Conservation (phyloP, 2,329 filamentous ascomycete species). For the Fusarium sp. region DNA sequence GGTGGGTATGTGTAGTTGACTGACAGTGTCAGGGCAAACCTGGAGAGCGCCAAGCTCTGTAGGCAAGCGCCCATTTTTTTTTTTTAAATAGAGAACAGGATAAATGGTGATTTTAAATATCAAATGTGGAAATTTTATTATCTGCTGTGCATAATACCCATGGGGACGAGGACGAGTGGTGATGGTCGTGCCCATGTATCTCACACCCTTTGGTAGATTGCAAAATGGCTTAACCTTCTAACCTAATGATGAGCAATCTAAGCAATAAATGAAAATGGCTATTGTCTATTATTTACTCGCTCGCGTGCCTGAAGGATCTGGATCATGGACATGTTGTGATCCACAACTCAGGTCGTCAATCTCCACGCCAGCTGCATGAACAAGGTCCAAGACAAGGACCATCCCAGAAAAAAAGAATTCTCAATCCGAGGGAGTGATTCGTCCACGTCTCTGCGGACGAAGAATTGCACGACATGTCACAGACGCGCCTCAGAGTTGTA, state of each 20-base stretch:
- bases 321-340: not conserved
- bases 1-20: not conserved
- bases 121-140: not conserved
- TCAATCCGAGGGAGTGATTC: not conserved
- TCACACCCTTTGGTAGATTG: no score
- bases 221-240: no score
- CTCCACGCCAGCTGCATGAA: slow-evolving; percentile 3
- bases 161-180: not conserved
- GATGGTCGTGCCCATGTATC: not conserved
- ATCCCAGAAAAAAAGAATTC: not conserved
- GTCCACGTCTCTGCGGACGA: not conserved
- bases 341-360: slow-evolving; percentile 2
- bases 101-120: not conserved
- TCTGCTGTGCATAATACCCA: not conserved
- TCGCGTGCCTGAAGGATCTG: slow-evolving; percentile 7
- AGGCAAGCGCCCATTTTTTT: no score
- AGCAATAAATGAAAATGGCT: no score
- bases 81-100: no score
- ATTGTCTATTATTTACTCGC: not conserved
- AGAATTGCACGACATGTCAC: not conserved
- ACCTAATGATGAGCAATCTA: no score
- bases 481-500: not conserved
- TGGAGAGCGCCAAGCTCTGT: not conserved
- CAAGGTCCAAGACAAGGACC: not conserved
- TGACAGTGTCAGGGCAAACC: not conserved